These are phyloP conservation scores for Calonectria montana DNA, from an alignment of 2,329 filamentous ascomycete species.

Conservation along the genomic window DNA sequence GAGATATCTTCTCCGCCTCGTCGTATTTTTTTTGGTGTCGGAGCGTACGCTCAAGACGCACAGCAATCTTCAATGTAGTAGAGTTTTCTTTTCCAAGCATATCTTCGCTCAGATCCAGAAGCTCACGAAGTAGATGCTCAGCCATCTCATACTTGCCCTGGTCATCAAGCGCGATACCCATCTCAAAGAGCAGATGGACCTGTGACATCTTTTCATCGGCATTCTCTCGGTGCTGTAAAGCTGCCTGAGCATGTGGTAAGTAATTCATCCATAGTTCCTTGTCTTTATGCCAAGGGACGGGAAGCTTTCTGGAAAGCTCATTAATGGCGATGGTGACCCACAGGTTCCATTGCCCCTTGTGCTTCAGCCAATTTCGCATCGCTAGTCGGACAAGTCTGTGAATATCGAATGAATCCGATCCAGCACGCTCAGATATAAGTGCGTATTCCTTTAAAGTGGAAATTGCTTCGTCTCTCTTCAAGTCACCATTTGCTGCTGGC, in stretches of 20 bases:
- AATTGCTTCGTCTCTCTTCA: constrained; percentile 37
- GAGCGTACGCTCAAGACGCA: neutral
- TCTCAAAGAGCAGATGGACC: neutral
- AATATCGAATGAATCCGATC: constrained; percentile 37
- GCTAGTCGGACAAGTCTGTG: constrained; percentile 47
- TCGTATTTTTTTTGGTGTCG: neutral
- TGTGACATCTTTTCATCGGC: neutral
- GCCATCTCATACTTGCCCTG: neutral
- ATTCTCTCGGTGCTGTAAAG: neutral
- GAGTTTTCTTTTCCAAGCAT: neutral
- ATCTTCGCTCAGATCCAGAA: neutral
- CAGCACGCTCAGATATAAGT: constrained; percentile 42
- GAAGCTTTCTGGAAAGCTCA: constrained; percentile 28
- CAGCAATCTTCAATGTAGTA: neutral
- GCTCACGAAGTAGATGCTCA: neutral
- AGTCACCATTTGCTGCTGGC: constrained; percentile 31
- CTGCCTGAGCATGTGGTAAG: constrained; percentile 33
- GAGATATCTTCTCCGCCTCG: neutral
- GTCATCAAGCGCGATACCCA: neutral
- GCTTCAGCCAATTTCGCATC: constrained; percentile 43
- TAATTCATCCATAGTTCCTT: constrained; percentile 38
- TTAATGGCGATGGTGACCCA: constrained; percentile 18
- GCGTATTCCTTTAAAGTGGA: constrained; percentile 43
- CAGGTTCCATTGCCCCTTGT: constrained; percentile 19
- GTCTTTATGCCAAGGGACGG: constrained; percentile 30